phyloP scores from a whole-genome alignment of 2,329 filamentous ascomycete species.

The Colletotrichum sp. region DNA sequence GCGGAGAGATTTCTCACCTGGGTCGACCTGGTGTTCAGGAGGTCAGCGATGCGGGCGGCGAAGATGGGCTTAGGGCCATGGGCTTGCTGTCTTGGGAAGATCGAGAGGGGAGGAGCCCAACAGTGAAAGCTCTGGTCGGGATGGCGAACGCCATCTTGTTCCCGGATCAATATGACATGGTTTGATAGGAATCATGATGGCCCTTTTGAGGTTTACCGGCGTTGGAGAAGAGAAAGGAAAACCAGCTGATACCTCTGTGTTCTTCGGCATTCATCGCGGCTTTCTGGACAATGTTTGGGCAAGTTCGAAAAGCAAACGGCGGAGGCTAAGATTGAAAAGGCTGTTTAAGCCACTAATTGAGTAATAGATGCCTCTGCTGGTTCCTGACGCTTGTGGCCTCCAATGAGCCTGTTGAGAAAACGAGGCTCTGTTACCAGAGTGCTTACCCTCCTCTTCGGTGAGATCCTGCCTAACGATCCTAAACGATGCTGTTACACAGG shows the following conservation, averaged over 20 bases:
- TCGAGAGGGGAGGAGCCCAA: conserved; percentile 34
- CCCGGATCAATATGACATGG: conserved; percentile 40
- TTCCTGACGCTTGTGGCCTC: neutral
- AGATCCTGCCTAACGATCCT: neutral
- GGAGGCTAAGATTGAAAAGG: neutral
- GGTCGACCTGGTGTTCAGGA: conserved; percentile 41
- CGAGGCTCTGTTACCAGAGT: neutral
- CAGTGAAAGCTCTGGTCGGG: conserved; percentile 37
- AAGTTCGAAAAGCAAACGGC: neutral
- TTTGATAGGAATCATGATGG: neutral
- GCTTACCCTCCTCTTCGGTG: neutral
- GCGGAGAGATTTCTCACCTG: conserved; percentile 36
- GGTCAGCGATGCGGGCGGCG: conserved; percentile 42
- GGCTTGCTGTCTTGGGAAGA: conserved; percentile 47
- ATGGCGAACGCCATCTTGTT: conserved; percentile 47
- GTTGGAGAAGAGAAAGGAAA: neutral
- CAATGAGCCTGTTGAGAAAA: neutral
- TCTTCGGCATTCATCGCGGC: neutral
- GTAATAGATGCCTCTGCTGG: neutral
- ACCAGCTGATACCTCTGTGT: neutral
- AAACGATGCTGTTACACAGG: neutral
- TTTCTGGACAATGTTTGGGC: neutral
- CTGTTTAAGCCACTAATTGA: neutral
- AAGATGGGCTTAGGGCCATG: conserved; percentile 45
- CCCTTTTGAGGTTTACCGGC: neutral